Evolutionary conservation across 1,284 basidiomycete species (phyloP), one percentile per base, ranked within the genome.

Genomic region (Rhodotorula glutinis): DNA sequence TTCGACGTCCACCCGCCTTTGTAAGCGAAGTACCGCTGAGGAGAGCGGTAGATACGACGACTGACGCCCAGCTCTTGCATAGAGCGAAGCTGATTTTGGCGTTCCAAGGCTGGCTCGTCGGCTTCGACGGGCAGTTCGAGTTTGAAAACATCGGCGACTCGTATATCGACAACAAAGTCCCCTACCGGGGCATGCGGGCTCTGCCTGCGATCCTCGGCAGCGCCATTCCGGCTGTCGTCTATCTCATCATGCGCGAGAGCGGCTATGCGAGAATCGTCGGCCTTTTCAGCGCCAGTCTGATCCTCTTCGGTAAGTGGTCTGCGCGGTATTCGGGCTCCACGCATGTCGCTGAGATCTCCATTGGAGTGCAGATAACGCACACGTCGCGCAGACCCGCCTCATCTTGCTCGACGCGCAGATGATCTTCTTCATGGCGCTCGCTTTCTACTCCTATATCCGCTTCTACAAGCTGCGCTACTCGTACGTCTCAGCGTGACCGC

Each of bases 81-180:
- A 72, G 71, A 61, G 92, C 94, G 54, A 97, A 97, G 79, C 84
- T 97, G 72, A 83, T 97, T 41, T 90, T 94, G 75, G 96, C 89
- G 55, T 84, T 95, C 47, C 89, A 90, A 33, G 96, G 92, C 69
- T 98, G 92, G 90, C 88, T 96, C 68, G 91, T 95, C 53, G 96
- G 96, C 14, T 98, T 95, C 78, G 90, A 97, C 75, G 96, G 95
- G 40, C 82, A 87, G 62, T 99, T 97, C 79, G 84, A 87, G 51
- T 99, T 99, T 81, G 90, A 95, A 67, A 89, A 88, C 77, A 98
- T 99, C 71, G 95, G 94, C 23, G 94, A 98, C 79, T 90, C 86
- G 78, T 98, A 98, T 79, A 86, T 87, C 8, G 84, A 85, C 11
- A 84, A 86, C 73, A 86, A 92, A 72, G 95, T 98, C 1, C 95